phyloP scores from a whole-genome alignment of 2,329 filamentous ascomycete species.

The Hypomyces rosellus region DNA sequence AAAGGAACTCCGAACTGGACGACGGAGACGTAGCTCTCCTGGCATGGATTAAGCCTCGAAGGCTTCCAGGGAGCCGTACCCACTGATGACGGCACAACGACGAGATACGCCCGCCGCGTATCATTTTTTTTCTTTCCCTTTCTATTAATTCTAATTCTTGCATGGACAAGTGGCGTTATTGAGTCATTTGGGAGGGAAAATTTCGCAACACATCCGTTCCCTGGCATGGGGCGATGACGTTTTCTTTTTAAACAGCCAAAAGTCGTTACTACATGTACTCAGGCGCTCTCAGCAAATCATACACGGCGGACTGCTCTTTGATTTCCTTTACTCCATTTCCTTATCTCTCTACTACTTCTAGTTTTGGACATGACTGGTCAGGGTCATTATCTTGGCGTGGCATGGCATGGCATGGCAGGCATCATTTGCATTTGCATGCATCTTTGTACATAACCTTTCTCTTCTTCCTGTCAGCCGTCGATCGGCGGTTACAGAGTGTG shows the following conservation, averaged over 20 bases:
- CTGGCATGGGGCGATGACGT: too few relatives aligned
- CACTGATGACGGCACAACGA: background rate
- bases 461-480: background rate
- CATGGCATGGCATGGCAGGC: too few relatives aligned
- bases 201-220: background rate
- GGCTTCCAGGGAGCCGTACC: background rate
- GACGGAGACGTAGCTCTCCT: conserved; percentile 40
- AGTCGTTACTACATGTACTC: too few relatives aligned
- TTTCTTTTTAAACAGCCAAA: too few relatives aligned
- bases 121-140: background rate
- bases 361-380: background rate
- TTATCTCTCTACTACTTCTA: background rate
- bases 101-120: background rate
- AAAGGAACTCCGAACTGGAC: conserved; percentile 48
- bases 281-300: background rate
- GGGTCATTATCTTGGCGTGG: background rate
- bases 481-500: background rate
- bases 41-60: conserved; percentile 18
- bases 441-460: background rate
- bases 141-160: conserved; percentile 1
- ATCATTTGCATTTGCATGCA: too few relatives aligned
- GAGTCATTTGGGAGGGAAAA: background rate
- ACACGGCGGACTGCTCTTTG: background rate
- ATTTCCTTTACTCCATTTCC: background rate
- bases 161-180: conserved; percentile 7